phyloP scores from a whole-genome alignment of 2,329 filamentous ascomycete genomes.

The Phialophora tarda region DNA sequence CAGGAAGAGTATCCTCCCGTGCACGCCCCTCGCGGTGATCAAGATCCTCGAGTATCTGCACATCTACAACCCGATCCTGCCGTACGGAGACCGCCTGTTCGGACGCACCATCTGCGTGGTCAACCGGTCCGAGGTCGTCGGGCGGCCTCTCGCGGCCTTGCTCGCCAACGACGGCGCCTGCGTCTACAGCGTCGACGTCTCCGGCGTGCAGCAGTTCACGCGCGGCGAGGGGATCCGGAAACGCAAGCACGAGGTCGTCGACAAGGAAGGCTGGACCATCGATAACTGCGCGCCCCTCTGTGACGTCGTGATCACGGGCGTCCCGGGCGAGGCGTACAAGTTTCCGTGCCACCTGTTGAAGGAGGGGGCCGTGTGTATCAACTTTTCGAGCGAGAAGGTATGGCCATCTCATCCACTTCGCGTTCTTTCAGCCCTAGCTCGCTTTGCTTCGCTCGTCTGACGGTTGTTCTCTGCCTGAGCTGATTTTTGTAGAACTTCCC shows the following conservation, averaged over 20 bases:
- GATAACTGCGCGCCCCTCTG: constrained; percentile 83
- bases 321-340: constrained; percentile 87
- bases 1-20: constrained; percentile 91
- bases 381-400: constrained; percentile 90
- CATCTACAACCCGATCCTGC: constrained; percentile 94
- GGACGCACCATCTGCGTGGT: constrained; percentile 95
- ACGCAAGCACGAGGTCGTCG: constrained; percentile 81
- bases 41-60: constrained; percentile 96
- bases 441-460: background rate
- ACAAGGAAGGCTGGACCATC: constrained; percentile 78
- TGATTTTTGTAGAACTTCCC: constrained; percentile 73
- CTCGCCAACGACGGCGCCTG: constrained; percentile 94
- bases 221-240: constrained; percentile 86
- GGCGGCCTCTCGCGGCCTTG: constrained; percentile 86
- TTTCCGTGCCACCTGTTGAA: constrained; percentile 81
- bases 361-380: constrained; percentile 96
- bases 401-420: constrained; percentile 24
- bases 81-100: constrained; percentile 89
- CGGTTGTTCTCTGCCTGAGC: background rate
- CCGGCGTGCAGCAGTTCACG: constrained; percentile 89
- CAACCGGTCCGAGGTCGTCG: constrained; percentile 95
- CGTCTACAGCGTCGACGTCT: constrained; percentile 93
- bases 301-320: constrained; percentile 93
- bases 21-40: constrained; percentile 92
- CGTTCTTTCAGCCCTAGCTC: too few species aligned